Conservation (phyloP, 345 rosid genomes). For the Euclidium syriacum region DNA sequence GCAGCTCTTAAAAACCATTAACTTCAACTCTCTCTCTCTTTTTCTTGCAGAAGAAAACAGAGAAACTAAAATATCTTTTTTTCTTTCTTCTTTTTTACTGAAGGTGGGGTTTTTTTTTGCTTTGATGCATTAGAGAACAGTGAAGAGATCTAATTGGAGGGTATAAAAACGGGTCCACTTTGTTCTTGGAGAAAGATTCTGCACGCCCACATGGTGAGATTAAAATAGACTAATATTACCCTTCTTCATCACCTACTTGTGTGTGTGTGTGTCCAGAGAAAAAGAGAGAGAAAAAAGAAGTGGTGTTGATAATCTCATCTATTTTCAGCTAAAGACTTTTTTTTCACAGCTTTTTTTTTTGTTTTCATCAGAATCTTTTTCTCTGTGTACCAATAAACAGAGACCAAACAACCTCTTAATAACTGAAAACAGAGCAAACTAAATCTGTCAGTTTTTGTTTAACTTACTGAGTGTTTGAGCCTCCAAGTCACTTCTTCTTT, state of each 20-base stretch:
- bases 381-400: constrained; percentile 14
- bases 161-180: constrained; percentile 31
- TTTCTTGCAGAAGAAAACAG: constrained; percentile 18
- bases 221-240: constrained; percentile 23
- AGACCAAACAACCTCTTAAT: constrained; percentile 23
- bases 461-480: constrained; percentile 18
- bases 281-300: constrained; percentile 11
- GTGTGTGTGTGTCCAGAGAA: not conserved
- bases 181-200: constrained; percentile 40
- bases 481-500: constrained; percentile 21
- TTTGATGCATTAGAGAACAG: constrained; percentile 3
- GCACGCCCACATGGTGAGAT: constrained; percentile 37
- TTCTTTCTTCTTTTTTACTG: not conserved
- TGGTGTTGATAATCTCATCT: constrained; percentile 23
- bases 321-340: not conserved
- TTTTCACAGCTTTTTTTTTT: constrained; percentile 14
- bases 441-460: constrained; percentile 17
- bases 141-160: constrained; percentile 29
- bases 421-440: constrained; percentile 13
- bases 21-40: constrained; percentile 4
- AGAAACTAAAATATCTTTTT: constrained; percentile 8
- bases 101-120: not conserved
- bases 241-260: constrained; percentile 30
- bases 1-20: not conserved
- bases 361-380: constrained; percentile 7